Percentiles rank a stretch among this genome's conserved stretches.
Evolutionary conservation across 1,139 yeast genomes (phyloP).

Genomic region (Arxiozyma bovina): DNA sequence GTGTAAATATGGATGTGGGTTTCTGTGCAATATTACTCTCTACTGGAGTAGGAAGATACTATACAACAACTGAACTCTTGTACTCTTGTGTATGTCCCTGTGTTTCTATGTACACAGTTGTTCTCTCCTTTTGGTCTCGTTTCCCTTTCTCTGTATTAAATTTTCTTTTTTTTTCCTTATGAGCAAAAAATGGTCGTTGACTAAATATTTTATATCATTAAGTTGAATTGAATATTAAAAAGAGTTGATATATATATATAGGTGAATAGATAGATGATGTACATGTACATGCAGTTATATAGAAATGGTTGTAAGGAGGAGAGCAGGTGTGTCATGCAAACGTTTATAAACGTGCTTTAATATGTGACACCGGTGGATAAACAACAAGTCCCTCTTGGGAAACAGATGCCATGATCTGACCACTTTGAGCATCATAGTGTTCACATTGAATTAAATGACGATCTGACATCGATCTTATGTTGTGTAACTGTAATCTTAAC

Average conservation of each 20-base stretch:
- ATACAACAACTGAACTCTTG: no score
- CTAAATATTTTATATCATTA: no score
- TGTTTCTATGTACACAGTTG: neutral
- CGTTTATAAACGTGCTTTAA: neutral
- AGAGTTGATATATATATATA: no score
- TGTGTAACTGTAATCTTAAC: slow-evolving; percentile 44
- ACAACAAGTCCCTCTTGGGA: slow-evolving; percentile 56
- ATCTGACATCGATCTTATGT: slow-evolving; percentile 45
- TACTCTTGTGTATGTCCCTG: no score
- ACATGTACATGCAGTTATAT: neutral
- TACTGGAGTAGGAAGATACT: neutral
- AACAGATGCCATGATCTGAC: slow-evolving; percentile 52
- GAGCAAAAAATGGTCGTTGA: no score
- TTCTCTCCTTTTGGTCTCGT: neutral
- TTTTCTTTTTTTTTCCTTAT: no score
- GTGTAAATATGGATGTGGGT: no score
- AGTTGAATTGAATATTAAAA: no score
- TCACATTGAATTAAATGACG: slow-evolving; percentile 55
- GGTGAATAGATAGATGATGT: neutral
- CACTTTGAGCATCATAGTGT: slow-evolving; percentile 40
- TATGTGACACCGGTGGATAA: slow-evolving; percentile 12
- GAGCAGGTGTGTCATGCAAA: neutral
- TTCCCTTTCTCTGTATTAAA: no score
- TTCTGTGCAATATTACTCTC: neutral
- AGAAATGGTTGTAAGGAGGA: neutral